Evolutionary conservation across 2,329 filamentous ascomycete genomes (phyloP), one percentile per base, ranked within the genome.

Genomic region (Lomentospora prolificans): DNA sequence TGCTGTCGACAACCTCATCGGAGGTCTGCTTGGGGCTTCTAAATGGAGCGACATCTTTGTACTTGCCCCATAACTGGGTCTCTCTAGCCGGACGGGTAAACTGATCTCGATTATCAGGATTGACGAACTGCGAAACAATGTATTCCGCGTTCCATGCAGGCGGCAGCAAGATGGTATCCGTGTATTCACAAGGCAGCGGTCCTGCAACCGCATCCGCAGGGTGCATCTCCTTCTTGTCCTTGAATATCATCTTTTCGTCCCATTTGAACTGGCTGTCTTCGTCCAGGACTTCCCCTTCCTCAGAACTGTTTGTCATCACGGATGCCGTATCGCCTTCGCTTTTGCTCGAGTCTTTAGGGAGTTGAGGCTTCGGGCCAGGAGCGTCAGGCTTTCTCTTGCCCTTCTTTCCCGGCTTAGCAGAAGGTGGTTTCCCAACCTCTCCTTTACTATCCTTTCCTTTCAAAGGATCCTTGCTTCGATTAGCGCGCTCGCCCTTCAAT

Each of bases 171-270:
- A 75, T 69, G 14, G 73, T 70, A 19, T 76, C 73, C 39, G 67
- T 71, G 57, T 74, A 77, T 17, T 66, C 64, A 14, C 63, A 59
- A 3, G 73, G 68, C 1, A 78, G 64, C 19, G 75, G 75, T 57
- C 71, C 75, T 10, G 72, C 73, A 55, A 77, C 71, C n/a, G 73
- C 70, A 36, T 78, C 75, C n/a, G 72, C 71, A 5, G 67, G 66
- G 56, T 71, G 69, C 9, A 59, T 60, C 3, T 65, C 57, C 7
- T 62, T 58, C 31, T 64, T 59, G 41, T 73, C 70, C 8, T 66
- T 63, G 55, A 77, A 76, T 4, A 73, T 70, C 60, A 55, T 58
- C 39, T 59, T 58, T 10, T 70, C 63, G 5, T 76, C 70, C 68
- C 72, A 73, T 14, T 71, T 64, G 44, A 66, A 70, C 10, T 69